Percentiles rank a stretch among this genome's conserved stretches.
These are phyloP conservation scores for Colletotrichum spinosum DNA, from an alignment of 2,329 filamentous ascomycete species.

Conservation along the genomic window DNA sequence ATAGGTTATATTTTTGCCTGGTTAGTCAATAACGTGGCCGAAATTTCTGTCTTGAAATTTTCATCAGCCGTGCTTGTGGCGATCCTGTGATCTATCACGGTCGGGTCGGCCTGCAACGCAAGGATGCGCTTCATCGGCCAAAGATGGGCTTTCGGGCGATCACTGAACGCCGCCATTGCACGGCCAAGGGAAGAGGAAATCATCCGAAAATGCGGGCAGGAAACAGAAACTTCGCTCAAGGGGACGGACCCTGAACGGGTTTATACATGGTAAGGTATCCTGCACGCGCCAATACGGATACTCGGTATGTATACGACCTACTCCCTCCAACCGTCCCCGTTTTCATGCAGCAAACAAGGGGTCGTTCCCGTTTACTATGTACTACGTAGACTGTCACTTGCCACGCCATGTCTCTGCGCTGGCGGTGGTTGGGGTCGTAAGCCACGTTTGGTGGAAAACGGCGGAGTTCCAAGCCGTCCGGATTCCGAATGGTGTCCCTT, in stretches of 20 bases:
- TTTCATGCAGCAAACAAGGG: slow-evolving; percentile 18
- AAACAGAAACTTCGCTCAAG: slow-evolving; percentile 8
- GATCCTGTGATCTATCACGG: slow-evolving; percentile 3
- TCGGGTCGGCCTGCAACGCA: no score
- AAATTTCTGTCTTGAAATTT: neutral
- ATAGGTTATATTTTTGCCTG: no score
- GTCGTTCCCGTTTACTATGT: neutral
- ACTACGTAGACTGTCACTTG: neutral
- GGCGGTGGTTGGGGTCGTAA: slow-evolving; percentile 10
- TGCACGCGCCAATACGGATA: slow-evolving; percentile 30
- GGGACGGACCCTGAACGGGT: slow-evolving; percentile 26
- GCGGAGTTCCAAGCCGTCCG: neutral
- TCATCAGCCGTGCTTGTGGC: neutral
- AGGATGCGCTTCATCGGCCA: no score
- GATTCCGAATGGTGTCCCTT: neutral
- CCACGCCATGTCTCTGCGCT: slow-evolving; percentile 9
- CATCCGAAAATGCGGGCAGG: slow-evolving; percentile 21
- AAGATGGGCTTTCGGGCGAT: neutral
- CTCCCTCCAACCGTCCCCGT: slow-evolving; percentile 8
- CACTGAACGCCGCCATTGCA: neutral
- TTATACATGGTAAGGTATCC: slow-evolving; percentile 6
- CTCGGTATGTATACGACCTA: no score
- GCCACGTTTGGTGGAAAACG: neutral
- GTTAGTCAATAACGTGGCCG: no score
- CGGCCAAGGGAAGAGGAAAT: neutral